Percentiles rank a stretch among this genome's conserved stretches.
These are phyloP conservation scores for Fusarium heterosporum DNA, from an alignment of 2,329 filamentous ascomycete genomes.

Conservation along the genomic window DNA sequence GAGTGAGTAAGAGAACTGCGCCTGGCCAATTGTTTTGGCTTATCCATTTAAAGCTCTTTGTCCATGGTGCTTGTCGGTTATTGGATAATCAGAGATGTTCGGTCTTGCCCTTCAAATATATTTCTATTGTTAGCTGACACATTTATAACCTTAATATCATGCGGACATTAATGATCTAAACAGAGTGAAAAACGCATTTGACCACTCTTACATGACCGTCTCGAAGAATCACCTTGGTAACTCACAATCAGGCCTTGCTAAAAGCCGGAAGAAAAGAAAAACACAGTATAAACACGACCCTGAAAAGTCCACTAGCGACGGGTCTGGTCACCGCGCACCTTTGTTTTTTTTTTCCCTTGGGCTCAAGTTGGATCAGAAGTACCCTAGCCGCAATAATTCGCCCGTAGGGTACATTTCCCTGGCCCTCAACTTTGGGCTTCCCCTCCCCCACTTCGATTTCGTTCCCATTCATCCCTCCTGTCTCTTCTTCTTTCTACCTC, in stretches of 20 bases:
- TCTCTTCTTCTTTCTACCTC: conserved; percentile 43
- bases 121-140: not conserved
- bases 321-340: conserved; percentile 32
- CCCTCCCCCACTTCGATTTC: conserved; percentile 47
- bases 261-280: conserved; percentile 7
- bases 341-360: conserved; percentile 36
- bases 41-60: conserved; percentile 7
- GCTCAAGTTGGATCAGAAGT: conserved; percentile 26
- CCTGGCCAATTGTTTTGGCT: conserved; percentile 10
- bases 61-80: not conserved
- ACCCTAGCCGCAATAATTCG: conserved; percentile 20
- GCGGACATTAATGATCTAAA: not conserved
- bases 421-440: conserved; percentile 39
- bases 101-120: not conserved
- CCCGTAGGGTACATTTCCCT: conserved; percentile 16
- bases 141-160: not conserved
- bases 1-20: not conserved
- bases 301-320: conserved; percentile 34
- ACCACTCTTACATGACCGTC: not conserved
- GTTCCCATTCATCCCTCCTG: conserved; percentile 38
- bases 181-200: not conserved
- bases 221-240: not conserved
- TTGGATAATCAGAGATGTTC: not conserved
- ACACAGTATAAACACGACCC: conserved; percentile 7
- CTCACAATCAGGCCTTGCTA: conserved; percentile 5